Conservation (phyloP, 257 asterid genomes). For the Solanum tacnaense region DNA sequence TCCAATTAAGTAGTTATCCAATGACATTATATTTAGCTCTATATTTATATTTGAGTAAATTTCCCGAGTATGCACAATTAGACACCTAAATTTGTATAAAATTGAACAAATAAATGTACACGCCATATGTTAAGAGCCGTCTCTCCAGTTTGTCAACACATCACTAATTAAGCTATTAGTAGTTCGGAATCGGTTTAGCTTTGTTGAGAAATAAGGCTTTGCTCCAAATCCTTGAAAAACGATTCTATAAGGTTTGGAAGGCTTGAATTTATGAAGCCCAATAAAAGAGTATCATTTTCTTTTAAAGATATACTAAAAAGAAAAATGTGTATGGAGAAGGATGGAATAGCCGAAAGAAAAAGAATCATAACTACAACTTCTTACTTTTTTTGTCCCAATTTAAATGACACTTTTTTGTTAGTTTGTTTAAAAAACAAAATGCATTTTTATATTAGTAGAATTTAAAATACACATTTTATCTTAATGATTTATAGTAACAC, state of each 20-base stretch:
- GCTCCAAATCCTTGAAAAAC: neutral
- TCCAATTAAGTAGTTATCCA: neutral
- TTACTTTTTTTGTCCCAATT: too few relatives aligned
- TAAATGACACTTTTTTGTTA: too few relatives aligned
- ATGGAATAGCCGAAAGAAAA: too few relatives aligned
- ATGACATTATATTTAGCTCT: neutral
- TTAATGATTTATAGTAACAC: too few relatives aligned
- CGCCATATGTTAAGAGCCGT: too few relatives aligned
- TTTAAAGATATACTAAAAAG: too few relatives aligned
- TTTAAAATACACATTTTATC: too few relatives aligned
- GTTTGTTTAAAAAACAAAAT: too few relatives aligned
- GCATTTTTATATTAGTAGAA: too few relatives aligned
- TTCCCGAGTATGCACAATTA: accelerated
- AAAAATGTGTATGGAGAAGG: neutral
- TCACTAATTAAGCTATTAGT: neutral
- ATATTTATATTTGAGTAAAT: neutral
- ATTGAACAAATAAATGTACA: too few relatives aligned
- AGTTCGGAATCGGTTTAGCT: neutral
- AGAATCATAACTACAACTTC: too few relatives aligned
- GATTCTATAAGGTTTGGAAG: neutral
- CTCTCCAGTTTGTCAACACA: neutral
- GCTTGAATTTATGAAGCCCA: neutral
- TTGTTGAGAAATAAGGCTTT: neutral
- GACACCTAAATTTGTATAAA: too few relatives aligned
- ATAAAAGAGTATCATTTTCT: neutral